phyloP scores from a whole-genome alignment of 2,329 filamentous ascomycete species.

The Ophiostoma angusticollis region DNA sequence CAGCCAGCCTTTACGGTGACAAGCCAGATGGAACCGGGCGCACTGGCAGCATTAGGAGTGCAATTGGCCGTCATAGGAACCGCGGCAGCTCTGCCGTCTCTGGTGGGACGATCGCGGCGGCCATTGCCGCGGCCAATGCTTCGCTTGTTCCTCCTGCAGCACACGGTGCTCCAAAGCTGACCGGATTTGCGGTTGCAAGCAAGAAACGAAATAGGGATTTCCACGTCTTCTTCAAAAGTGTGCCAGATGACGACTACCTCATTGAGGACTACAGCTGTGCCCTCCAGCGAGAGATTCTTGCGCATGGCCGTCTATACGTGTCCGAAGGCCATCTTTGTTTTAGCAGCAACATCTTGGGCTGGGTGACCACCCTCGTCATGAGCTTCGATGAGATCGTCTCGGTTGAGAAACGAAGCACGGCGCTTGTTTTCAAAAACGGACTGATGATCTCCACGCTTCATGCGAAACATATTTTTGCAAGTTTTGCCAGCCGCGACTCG shows the following conservation, averaged over 20 bases:
- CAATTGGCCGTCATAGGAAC: conserved; percentile 49
- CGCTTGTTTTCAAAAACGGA: conserved; percentile 90
- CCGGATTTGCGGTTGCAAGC: conserved; percentile 89
- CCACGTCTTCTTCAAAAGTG: conserved; percentile 84
- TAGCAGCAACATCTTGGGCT: conserved; percentile 96
- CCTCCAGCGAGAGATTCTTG: conserved; percentile 84
- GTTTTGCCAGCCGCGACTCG: conserved; percentile 84
- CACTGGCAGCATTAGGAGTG: conserved; percentile 55
- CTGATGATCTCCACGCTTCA: conserved; percentile 94
- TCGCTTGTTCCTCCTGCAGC: conserved; percentile 53
- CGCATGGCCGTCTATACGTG: conserved; percentile 87
- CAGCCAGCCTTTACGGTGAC: conserved; percentile 51
- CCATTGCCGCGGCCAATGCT: conserved; percentile 56
- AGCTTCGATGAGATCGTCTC: conserved; percentile 97
- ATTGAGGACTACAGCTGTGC: conserved; percentile 99
- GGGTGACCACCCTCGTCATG: conserved; percentile 95
- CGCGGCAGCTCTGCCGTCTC: conserved; percentile 70
- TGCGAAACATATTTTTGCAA: conserved; percentile 90
- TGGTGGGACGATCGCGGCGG: conserved; percentile 50
- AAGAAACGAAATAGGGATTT: conserved; percentile 96
- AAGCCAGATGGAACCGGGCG: conserved; percentile 39
- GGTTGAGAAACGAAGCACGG: conserved; percentile 92
- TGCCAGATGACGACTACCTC: conserved; percentile 93
- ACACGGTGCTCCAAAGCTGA: conserved; percentile 57
- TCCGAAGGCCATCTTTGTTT: conserved; percentile 97